Conservation (phyloP, 768 basidiomycete genomes). For the Nidularia sp. region DNA sequence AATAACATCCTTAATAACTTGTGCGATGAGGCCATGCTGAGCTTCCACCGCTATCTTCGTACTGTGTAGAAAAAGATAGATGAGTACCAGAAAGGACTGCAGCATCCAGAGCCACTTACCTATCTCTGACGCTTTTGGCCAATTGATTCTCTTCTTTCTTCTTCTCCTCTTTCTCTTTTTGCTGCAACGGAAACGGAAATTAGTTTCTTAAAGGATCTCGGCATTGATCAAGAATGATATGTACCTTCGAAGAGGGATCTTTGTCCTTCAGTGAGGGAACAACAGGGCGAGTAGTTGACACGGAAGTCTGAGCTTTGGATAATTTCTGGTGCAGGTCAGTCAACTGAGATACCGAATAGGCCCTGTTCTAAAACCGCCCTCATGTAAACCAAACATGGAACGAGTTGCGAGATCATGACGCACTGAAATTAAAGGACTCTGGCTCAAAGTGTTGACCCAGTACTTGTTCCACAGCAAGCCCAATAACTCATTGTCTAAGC, state of each 20-base stretch:
- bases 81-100: neutral
- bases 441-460: constrained; percentile 96
- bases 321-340: constrained; percentile 90
- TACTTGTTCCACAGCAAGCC: constrained; percentile 98
- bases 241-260: constrained; percentile 43
- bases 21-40: constrained; percentile 90
- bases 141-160: constrained; percentile 89
- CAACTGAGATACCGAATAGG: constrained; percentile 90
- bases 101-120: constrained; percentile 38
- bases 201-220: no score
- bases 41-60: constrained; percentile 87
- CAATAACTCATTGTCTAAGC: constrained; percentile 81
- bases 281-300: constrained; percentile 55
- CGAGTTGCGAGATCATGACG: constrained; percentile 13
- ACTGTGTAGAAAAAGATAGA: constrained; percentile 32
- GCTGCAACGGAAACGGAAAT: constrained; percentile 10
- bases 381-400: neutral
- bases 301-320: constrained; percentile 57
- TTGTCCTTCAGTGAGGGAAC: constrained; percentile 53
- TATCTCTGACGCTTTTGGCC: constrained; percentile 87
- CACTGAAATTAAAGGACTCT: constrained; percentile 90
- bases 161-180: constrained; percentile 62
- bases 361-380: constrained; percentile 67
- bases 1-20: constrained; percentile 89
- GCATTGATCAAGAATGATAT: constrained; percentile 1